These are phyloP conservation scores for Bjerkandera adusta DNA, from an alignment of 1,284 basidiomycete genomes.

Conservation along the genomic window DNA sequence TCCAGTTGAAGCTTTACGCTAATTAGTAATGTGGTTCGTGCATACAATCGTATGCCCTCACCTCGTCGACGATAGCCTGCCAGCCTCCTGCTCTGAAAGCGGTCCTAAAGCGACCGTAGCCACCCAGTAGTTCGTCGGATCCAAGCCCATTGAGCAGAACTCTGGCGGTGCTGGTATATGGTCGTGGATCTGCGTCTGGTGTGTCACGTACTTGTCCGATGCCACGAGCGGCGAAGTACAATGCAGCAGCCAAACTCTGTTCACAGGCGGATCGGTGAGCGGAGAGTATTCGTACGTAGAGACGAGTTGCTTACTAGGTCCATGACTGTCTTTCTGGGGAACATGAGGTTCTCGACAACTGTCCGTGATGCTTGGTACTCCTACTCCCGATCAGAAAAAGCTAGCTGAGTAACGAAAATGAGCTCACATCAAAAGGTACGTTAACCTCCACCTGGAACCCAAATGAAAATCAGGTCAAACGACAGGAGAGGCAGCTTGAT, in stretches of 20 bases:
- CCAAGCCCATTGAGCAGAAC: slow-evolving; percentile 92
- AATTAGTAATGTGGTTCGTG: no score
- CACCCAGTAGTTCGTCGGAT: slow-evolving; percentile 93
- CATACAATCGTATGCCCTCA: no score
- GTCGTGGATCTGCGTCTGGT: slow-evolving; percentile 33
- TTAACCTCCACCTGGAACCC: slow-evolving; percentile 74
- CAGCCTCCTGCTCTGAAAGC: slow-evolving; percentile 71
- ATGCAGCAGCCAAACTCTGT: slow-evolving; percentile 86
- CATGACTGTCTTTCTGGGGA: slow-evolving; percentile 85
- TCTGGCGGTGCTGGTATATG: slow-evolving; percentile 74
- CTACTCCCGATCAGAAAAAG: slow-evolving; percentile 33
- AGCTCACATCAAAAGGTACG: slow-evolving; percentile 73
- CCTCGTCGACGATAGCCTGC: slow-evolving; percentile 79
- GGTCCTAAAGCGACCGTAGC: slow-evolving; percentile 88
- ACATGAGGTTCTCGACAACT: slow-evolving; percentile 74
- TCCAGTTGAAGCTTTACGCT: slow-evolving; percentile 95
- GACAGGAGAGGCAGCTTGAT: neutral
- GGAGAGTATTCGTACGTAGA: neutral
- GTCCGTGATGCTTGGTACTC: slow-evolving; percentile 61
- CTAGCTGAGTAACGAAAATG: neutral
- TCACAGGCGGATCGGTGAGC: no score
- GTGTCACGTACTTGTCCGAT: slow-evolving; percentile 50
- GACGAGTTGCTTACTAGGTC: slow-evolving; percentile 64
- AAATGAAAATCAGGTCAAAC: neutral
- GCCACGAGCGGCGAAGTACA: slow-evolving; percentile 92